Evolutionary conservation across 164 flowering plant species (phyloP).

Genomic region (Protea cynaroides): DNA sequence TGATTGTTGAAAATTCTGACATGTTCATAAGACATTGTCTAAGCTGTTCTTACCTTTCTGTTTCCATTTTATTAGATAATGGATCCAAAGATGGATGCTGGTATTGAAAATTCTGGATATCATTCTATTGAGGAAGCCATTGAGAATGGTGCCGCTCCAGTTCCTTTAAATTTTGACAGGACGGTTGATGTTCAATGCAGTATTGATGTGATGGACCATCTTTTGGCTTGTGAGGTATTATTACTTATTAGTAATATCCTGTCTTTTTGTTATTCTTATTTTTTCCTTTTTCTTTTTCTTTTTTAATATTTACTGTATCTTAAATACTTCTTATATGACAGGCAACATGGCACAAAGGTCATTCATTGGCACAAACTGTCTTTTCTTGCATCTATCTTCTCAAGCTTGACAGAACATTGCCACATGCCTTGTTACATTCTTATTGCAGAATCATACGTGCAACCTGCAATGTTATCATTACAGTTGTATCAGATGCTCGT

Average conservation of each 20-base stretch:
- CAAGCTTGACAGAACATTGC: slow-evolving; percentile 76
- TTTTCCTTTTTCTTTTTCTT: neutral
- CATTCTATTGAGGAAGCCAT: slow-evolving; percentile 92
- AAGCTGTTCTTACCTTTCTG: slow-evolving; percentile 11
- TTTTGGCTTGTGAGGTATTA: slow-evolving; percentile 87
- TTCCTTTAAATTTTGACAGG: slow-evolving; percentile 68
- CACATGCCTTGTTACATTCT: slow-evolving; percentile 78
- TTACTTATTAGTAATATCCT: slow-evolving; percentile 9
- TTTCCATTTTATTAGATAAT: slow-evolving; percentile 53
- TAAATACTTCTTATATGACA: slow-evolving; percentile 29
- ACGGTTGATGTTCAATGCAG: slow-evolving; percentile 61
- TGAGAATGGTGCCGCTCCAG: slow-evolving; percentile 89
- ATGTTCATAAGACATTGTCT: too few relatives aligned
- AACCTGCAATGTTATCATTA: slow-evolving; percentile 77
- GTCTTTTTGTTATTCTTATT: neutral
- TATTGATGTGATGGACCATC: slow-evolving; percentile 93
- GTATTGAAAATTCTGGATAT: slow-evolving; percentile 62
- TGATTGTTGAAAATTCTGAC: too few relatives aligned
- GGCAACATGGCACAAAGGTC: slow-evolving; percentile 99
- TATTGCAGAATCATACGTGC: slow-evolving; percentile 79
- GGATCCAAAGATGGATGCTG: slow-evolving; percentile 99
- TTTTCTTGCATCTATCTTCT: slow-evolving; percentile 90
- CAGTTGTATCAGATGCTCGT: slow-evolving; percentile 84
- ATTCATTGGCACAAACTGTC: slow-evolving; percentile 89
- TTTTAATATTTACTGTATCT: neutral